Evolutionary conservation across 495 filamentous ascomycete genomes (phyloP), one percentile per base, ranked within the genome.

Genomic region (Tuber aestivum): DNA sequence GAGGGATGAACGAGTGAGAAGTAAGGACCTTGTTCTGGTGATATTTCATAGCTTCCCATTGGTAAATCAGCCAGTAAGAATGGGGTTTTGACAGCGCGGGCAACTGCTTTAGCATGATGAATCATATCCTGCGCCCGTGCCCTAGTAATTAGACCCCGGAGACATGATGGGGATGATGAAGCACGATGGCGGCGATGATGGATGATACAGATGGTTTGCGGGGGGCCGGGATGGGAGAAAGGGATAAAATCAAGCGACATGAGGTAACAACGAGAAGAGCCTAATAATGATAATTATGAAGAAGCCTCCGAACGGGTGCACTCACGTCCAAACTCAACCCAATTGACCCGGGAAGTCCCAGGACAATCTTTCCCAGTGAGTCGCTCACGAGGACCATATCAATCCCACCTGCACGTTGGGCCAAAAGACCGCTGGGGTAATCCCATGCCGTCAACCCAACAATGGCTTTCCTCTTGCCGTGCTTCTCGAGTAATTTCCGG

Each of bases 1-100:
- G 42, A 48, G 42, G 70, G 56, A 32, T 48, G 35, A 44, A 35
- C 23, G 32, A 69, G 75, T 35, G 42, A 69, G 44, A 44, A 48
- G 44, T 10, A 77, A 72, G 72, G 70, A 69, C 78, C 91, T 85
- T 98, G 95, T 81, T 94, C 89, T 1, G 94, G 91, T 3, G 89
- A 88, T 50, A 97, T 89, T 82, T 99, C 95, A 84, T 98, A 99
- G 3, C 92, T 93, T 3, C 95, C 95, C 95, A 99, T 99, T 32
- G 95, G 95, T 44, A 99, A 86, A 85, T 99, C 95, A 71, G 92
- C 94, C 76, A 97, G 84, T 56, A 91, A 93, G 83, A 99, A 97
- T 42, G 94, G 89, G 35, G 86, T 86, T 81, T 91, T 93, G 72
- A 91, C 91, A 23, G 92, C 96, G 23, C 95, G 88, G 42, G 93